phyloP scores from a whole-genome alignment of 1,139 yeast species.

The Nematodospora anomalae region DNA sequence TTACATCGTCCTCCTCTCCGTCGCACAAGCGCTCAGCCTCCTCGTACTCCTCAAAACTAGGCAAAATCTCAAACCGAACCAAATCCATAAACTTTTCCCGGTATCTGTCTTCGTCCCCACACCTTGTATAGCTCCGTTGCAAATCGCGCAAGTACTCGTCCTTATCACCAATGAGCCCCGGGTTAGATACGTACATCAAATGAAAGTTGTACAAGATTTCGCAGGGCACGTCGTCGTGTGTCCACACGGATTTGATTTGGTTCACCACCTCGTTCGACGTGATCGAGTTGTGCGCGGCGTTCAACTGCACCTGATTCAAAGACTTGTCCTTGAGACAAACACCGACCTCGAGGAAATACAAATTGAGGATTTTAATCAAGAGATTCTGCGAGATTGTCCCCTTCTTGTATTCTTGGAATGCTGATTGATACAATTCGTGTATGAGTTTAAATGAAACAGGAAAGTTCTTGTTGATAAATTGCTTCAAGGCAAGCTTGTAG shows the following conservation, averaged over 20 bases:
- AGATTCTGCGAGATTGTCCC: conserved; percentile 30
- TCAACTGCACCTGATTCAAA: conserved; percentile 16
- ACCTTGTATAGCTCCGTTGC: conserved; percentile 11
- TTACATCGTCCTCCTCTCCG: conserved; percentile 18
- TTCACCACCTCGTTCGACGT: conserved; percentile 25
- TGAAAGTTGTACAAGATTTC: conserved; percentile 37
- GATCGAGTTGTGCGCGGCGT: conserved; percentile 22
- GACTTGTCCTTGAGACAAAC: conserved; percentile 22
- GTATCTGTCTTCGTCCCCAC: conserved; percentile 20
- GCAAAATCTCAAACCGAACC: conserved; percentile 38
- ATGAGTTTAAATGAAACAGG: conserved; percentile 33
- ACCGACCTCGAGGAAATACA: conserved; percentile 42
- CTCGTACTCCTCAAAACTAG: conserved; percentile 27
- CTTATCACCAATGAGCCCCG: conserved; percentile 14
- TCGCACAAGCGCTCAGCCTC: conserved; percentile 30
- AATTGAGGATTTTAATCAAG: conserved; percentile 34
- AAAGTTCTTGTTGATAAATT: conserved; percentile 41
- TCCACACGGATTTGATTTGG: conserved; percentile 9
- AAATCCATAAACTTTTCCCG: conserved; percentile 30
- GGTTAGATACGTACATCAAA: conserved; percentile 28
- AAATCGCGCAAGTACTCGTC: conserved; percentile 19
- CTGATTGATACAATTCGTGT: conserved; percentile 23
- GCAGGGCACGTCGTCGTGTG: conserved; percentile 27
- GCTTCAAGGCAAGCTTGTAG: conserved; percentile 40
- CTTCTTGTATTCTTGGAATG: conserved; percentile 24